Conservation (phyloP, 208 protist species). For the Herpetomonas tarakana region DNA sequence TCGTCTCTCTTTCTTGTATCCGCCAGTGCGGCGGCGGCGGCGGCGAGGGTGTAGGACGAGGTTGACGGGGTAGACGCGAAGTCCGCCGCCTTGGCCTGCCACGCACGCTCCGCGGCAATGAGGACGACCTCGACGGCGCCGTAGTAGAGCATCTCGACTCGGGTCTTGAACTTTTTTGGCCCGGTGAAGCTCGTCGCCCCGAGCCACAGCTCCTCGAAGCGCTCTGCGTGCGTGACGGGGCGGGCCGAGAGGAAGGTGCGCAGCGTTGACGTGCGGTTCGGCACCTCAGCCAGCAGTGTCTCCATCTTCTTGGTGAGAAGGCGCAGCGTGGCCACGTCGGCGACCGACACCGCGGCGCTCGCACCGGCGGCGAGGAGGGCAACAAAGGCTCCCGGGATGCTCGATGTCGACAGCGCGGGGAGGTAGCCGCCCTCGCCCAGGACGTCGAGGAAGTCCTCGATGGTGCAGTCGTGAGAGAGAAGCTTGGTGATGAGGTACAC, state of each 20-base stretch:
- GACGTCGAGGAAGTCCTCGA: conserved; percentile 73
- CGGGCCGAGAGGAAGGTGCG: conserved; percentile 42
- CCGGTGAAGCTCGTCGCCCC: conserved; percentile 17
- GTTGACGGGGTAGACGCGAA: neutral
- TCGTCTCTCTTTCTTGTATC: conserved; percentile 15
- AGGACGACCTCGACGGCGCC: conserved; percentile 56
- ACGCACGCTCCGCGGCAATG: conserved; percentile 50
- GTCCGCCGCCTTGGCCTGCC: conserved; percentile 20
- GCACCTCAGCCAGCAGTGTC: conserved; percentile 45
- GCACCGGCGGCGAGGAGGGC: conserved; percentile 20
- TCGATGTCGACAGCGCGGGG: conserved; percentile 16
- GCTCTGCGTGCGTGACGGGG: conserved; percentile 57
- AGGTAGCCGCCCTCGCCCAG: conserved; percentile 37
- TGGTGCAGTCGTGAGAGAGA: conserved; percentile 37
- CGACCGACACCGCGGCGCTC: conserved; percentile 8
- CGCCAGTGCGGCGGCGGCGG: conserved; percentile 9
- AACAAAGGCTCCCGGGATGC: conserved; percentile 40
- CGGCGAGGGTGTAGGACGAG: conserved; percentile 4
- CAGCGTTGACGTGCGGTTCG: conserved; percentile 36
- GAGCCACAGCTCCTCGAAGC: conserved; percentile 83
- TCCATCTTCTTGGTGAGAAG: conserved; percentile 54
- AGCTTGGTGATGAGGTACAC: conserved; percentile 61
- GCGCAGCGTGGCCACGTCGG: conserved; percentile 28
- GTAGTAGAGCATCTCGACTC: conserved; percentile 75
- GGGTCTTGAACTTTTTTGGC: conserved; percentile 67